Percentiles rank a stretch among this genome's conserved stretches.
phyloP scores from a whole-genome alignment of 352 stramenopile genomes.

The Elongisporangium senticosum region DNA sequence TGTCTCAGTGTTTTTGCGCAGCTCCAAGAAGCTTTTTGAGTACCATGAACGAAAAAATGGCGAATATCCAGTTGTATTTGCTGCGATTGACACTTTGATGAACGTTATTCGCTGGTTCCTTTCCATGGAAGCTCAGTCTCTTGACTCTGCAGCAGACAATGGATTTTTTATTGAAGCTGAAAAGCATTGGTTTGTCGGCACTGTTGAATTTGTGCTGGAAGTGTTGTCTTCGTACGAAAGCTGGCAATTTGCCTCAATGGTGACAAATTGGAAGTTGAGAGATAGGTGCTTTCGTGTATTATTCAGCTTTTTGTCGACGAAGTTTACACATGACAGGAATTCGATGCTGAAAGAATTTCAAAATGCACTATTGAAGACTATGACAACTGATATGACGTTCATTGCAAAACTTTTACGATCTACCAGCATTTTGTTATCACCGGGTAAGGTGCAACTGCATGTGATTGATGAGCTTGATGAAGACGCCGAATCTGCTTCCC shows the following conservation, averaged over 20 bases:
- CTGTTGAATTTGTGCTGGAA: constrained; percentile 53
- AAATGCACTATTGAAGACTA: constrained; percentile 32
- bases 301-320: constrained; percentile 36
- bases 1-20: constrained; percentile 45
- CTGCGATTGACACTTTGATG: constrained; percentile 48
- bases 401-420: constrained; percentile 57
- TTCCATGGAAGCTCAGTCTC: constrained; percentile 29
- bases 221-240: constrained; percentile 54
- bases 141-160: neutral
- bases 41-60: constrained; percentile 42
- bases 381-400: constrained; percentile 44
- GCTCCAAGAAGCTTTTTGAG: constrained; percentile 57
- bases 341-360: constrained; percentile 44
- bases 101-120: constrained; percentile 56
- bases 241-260: constrained; percentile 45
- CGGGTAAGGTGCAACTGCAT: constrained; percentile 1
- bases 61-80: constrained; percentile 43
- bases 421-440: constrained; percentile 23
- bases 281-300: constrained; percentile 53
- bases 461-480: neutral
- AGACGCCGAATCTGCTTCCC: neutral
- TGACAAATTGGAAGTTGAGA: constrained; percentile 34
- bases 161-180: neutral
- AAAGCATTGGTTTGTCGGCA: constrained; percentile 37
- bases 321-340: constrained; percentile 27